Base-by-base conservation (phyloP, 495 filamentous ascomycete species). In the Penicillium coprophilum region DNA sequence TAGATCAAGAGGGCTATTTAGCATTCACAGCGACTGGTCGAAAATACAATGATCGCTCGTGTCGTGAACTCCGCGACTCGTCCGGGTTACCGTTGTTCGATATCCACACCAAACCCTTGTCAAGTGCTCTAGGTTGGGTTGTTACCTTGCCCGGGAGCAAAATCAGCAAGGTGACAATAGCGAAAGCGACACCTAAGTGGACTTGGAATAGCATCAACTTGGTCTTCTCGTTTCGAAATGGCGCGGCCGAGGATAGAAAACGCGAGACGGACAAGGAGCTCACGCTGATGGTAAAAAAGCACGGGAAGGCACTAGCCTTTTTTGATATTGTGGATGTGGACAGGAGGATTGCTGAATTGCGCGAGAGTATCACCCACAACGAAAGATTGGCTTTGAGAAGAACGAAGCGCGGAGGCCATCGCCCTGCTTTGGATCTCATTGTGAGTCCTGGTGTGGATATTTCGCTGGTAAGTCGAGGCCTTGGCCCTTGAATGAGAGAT, bases 321-420 rank as follows among this genome's bases (percentile, higher is more conserved):
- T 65, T 63, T 51, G 64, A 67, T 52, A 40, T 64, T 24, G 51
- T 70, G n/a, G 67, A 67, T 59, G 64, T 59, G 1, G 67, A 67
- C 46, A 43, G 67, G 36, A 67, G 57, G 51, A 45, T 70, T 41
- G 64, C 58, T 10, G 61, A 63, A 45, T 58, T 70, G 46, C 47
- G 60, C 34, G 67, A 70, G 48, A 70, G 67, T 46, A 62, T 70
- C 27, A 58, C 36, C 4, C 60, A 65, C 30, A 70, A 70, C 27
- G 58, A 67, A 8, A 63, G 40, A 28, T 49, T 69, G 54, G 55
- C 53, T 3, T 56, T 70, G 44, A 48, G 50, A 40, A 52, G 30
- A 3, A 39, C 34, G 12, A 52, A 57, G n/a, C 44, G 52, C 2
- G 47, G 57, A 13, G 39, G 39, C 7, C 47, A 60, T 52, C 59